Evolutionary conservation across 208 protist genomes (phyloP).

Genomic region (Leishmania arabica): DNA sequence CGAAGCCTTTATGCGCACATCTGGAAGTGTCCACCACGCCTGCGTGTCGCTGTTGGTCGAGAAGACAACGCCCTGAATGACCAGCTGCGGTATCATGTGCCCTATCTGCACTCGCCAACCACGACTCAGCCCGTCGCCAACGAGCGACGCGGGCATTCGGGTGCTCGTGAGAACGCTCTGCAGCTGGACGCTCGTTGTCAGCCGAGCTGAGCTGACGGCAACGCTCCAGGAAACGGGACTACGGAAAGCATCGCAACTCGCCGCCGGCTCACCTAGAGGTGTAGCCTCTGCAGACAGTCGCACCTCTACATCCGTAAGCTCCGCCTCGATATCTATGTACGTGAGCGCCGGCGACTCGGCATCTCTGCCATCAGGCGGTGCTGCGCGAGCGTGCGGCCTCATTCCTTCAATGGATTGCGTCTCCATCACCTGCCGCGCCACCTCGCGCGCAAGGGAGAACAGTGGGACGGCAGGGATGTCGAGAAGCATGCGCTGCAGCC

Average conservation of each 20-base stretch:
- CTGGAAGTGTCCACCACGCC: constrained; percentile 12
- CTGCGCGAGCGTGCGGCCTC: not conserved
- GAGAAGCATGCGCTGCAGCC: constrained; percentile 4
- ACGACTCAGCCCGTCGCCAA: constrained; percentile 6
- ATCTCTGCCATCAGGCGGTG: not conserved
- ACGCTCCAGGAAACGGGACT: constrained; percentile 6
- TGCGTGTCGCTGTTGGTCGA: not conserved
- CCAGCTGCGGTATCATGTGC: constrained; percentile 10
- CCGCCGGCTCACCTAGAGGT: not conserved
- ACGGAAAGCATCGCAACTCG: not conserved
- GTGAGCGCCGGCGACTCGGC: constrained; percentile 4
- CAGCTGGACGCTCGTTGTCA: constrained; percentile 16
- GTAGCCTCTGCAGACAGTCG: not conserved
- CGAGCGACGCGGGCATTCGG: constrained; percentile 15
- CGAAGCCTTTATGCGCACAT: constrained; percentile 6
- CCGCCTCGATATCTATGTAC: constrained; percentile 21
- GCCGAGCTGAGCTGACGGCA: not conserved
- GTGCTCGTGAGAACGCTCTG: constrained; percentile 14
- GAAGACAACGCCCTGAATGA: constrained; percentile 7
- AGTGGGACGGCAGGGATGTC: constrained; percentile 13
- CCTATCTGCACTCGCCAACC: constrained; percentile 26
- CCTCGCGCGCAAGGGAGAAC: constrained; percentile 14
- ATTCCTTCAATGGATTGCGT: not conserved
- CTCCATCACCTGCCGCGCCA: constrained; percentile 17
- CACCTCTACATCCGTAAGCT: constrained; percentile 13